A percentile compares a stretch with the other conserved stretches of the same genome.
These are phyloP conservation scores for Durio zibethinus DNA, from an alignment of 345 rosid genomes.

Conservation along the genomic window DNA sequence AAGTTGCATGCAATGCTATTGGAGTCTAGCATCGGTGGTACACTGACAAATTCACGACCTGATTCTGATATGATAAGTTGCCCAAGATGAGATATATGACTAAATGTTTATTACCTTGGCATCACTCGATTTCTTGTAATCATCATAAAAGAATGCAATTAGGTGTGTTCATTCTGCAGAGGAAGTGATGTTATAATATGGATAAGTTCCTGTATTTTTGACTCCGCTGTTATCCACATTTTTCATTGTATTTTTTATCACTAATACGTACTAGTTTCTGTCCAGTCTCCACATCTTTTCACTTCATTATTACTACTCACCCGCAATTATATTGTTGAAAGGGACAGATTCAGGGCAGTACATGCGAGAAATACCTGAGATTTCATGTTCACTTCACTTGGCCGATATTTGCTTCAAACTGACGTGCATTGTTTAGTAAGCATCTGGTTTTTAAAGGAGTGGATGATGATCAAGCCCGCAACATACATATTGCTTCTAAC, in stretches of 20 bases:
- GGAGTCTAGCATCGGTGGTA: constrained; percentile 18
- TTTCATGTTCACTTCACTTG: not conserved
- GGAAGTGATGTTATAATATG: not conserved
- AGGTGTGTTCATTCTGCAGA: not conserved
- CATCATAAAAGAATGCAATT: not conserved
- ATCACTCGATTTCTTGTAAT: not conserved
- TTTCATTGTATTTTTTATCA: not conserved
- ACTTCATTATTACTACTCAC: not conserved
- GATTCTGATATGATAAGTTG: not conserved
- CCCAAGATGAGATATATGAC: not conserved
- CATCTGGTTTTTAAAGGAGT: too few species aligned
- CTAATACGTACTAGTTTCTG: not conserved
- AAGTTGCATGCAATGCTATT: constrained; percentile 47
- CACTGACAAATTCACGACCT: not conserved
- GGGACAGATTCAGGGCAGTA: not conserved
- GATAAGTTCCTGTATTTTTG: not conserved
- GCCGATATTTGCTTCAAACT: not conserved
- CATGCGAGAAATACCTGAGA: not conserved
- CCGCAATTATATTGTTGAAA: not conserved
- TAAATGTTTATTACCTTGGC: not conserved
- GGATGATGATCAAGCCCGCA: too few species aligned
- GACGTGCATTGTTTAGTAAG: too few species aligned
- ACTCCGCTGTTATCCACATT: not conserved
- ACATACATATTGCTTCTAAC: too few species aligned
- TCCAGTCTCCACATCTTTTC: not conserved